phyloP scores from a whole-genome alignment of 768 basidiomycete species.

The button mushroom (Agaricus bisporus) region DNA sequence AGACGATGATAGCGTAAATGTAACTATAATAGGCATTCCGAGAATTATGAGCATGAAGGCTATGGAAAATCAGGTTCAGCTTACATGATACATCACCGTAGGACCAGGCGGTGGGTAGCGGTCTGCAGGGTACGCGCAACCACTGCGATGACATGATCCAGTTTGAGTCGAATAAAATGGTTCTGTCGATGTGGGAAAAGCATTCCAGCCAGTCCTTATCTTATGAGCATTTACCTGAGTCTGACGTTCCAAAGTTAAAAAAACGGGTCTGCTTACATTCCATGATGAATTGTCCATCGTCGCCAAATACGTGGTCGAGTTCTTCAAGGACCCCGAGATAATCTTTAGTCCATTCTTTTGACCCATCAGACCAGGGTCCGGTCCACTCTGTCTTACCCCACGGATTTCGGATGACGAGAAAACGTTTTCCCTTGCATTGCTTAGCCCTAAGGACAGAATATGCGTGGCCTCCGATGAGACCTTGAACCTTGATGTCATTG shows the following conservation, averaged over 20 bases:
- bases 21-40: slow-evolving; percentile 30
- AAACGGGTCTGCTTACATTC: slow-evolving; percentile 27
- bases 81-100: slow-evolving; percentile 50
- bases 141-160: slow-evolving; percentile 46
- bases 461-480: slow-evolving; percentile 36
- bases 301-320: slow-evolving; percentile 38
- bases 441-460: slow-evolving; percentile 43
- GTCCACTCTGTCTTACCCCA: slow-evolving; percentile 46
- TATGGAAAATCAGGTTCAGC: slow-evolving; percentile 13
- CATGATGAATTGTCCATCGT: slow-evolving; percentile 47
- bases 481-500: slow-evolving; percentile 24
- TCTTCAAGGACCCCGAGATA: slow-evolving; percentile 35
- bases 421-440: slow-evolving; percentile 38
- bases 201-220: slow-evolving; percentile 37
- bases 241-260: not conserved
- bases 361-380: slow-evolving; percentile 43
- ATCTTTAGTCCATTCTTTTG: slow-evolving; percentile 43
- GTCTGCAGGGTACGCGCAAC: slow-evolving; percentile 37
- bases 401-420: slow-evolving; percentile 44
- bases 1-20: slow-evolving; percentile 33
- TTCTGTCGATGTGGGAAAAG: slow-evolving; percentile 38
- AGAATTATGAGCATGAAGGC: not conserved
- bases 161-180: slow-evolving; percentile 38
- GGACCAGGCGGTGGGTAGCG: slow-evolving; percentile 42
- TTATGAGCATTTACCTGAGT: slow-evolving; percentile 9